Evolutionary conservation across 2,329 filamentous ascomycete genomes (phyloP), one percentile per base, ranked within the genome.

Genomic region (Ophiocordyceps unilateralis): DNA sequence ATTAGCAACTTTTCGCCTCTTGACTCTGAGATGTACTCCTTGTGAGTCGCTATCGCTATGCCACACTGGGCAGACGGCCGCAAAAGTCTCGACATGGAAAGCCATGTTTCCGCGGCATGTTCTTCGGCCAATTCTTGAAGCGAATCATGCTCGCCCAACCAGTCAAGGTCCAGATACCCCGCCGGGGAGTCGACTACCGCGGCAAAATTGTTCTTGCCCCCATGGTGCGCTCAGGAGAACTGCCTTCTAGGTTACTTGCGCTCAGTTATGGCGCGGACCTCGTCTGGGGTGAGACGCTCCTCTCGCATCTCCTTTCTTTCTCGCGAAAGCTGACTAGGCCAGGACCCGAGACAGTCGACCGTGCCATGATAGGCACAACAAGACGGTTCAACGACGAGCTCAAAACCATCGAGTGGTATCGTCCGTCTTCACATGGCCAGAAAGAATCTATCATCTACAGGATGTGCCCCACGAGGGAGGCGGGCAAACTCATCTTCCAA

Each of bases 191-290:
- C 55, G 87, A 95, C 67, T 96, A 95, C 64, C 77, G 89, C 52
- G 83, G 83, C 63, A 95, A 93, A 63, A 66, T 96, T 50, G 91
- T 96, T 39, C 81, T 98, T 49, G 91, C 91, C 47, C 91, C 91
- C 36, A 98, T 98, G 91, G 89, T 95, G 45, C 82, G 91, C 51
- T 93, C 86, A n/a, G 91, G 91, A 57, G 91, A 98, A 67, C 68
- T 95, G 47, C 89, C 91, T 3, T 91, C 85, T 34, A 80, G 91
- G 45, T 72, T 98, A 22, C 65, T 93, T 38, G 85, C 91, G 26
- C 75, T 98, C 47, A 83, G 93, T 56, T 96, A 98, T 60, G 91
- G 91, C 50, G 91, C 91, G 42, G 91, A 98, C 62, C 70, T 98
- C 15, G 91, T 98, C 50, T 98, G 91, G 89, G 89, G 81, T 83